These are phyloP conservation scores for Epichloe gansuensis DNA, from an alignment of 2,329 filamentous ascomycete species.

Conservation along the genomic window DNA sequence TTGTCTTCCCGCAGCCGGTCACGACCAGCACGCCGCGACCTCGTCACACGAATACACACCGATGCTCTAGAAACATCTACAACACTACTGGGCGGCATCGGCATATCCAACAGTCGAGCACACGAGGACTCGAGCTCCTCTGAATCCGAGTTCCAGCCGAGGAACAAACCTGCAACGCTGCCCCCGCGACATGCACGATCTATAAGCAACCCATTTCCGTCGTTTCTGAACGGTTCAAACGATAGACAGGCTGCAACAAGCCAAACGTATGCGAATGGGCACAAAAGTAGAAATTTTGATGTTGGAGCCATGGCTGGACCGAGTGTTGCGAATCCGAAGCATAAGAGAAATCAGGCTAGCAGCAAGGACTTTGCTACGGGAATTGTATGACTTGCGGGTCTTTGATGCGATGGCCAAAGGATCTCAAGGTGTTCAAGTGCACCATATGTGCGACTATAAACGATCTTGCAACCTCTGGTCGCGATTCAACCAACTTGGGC, in stretches of 20 bases:
- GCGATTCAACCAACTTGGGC: slow-evolving; percentile 5
- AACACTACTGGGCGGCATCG: slow-evolving; percentile 15
- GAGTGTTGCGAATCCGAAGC: slow-evolving; percentile 11
- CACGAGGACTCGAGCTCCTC: slow-evolving; percentile 32
- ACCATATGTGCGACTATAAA: slow-evolving; percentile 78
- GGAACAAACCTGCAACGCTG: slow-evolving; percentile 10
- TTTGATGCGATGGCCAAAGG: slow-evolving; percentile 65
- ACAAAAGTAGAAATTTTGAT: slow-evolving; percentile 19
- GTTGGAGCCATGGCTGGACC: slow-evolving; percentile 11
- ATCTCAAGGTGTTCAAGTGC: slow-evolving; percentile 65
- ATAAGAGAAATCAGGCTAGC: slow-evolving; percentile 21
- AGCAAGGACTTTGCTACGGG: slow-evolving; percentile 50
- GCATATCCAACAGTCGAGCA: slow-evolving; percentile 16
- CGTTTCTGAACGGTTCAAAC: slow-evolving; percentile 50
- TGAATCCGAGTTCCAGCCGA: slow-evolving; percentile 27
- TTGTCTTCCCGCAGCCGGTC: slow-evolving; percentile 18
- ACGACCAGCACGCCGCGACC: slow-evolving; percentile 18
- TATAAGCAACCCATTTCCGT: slow-evolving; percentile 70
- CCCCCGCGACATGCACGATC: slow-evolving; percentile 36
- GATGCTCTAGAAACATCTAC: slow-evolving; percentile 22
- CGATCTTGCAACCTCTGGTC: slow-evolving; percentile 40
- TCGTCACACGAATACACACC: slow-evolving; percentile 25
- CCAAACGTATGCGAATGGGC: slow-evolving; percentile 19
- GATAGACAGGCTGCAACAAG: slow-evolving; percentile 35
- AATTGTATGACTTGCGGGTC: slow-evolving; percentile 81